Evolutionary conservation across 495 filamentous ascomycete species (phyloP).

Genomic region (Bathelium albidoporum): DNA sequence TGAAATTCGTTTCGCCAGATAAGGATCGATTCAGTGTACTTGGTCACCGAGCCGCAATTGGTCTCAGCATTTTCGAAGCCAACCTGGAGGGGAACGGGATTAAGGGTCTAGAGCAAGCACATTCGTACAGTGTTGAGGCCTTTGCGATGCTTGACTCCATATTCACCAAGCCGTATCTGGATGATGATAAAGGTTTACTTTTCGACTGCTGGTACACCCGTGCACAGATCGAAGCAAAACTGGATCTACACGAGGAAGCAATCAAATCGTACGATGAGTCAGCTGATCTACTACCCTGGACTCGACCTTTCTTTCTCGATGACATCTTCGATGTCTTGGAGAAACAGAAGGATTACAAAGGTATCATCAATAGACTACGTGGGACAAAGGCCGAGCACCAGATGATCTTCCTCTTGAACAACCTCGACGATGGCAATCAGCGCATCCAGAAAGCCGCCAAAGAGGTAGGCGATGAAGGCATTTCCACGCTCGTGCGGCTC

Average conservation of each 20-base stretch:
- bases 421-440: neutral
- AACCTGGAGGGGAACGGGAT: neutral
- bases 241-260: neutral
- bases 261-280: neutral
- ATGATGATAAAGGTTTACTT: neutral
- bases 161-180: neutral
- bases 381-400: neutral
- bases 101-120: neutral
- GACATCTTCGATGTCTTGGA: neutral
- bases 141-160: neutral
- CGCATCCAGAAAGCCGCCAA: neutral
- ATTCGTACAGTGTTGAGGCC: neutral
- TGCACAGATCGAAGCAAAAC: neutral
- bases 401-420: neutral
- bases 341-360: neutral
- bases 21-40: neutral
- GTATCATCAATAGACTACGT: neutral
- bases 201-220: slow-evolving; percentile 1
- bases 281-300: neutral
- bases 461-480: neutral
- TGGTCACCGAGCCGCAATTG: neutral
- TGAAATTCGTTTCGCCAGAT: neutral
- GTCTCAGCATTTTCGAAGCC: neutral
- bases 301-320: neutral
- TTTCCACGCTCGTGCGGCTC: neutral